Evolutionary conservation across 2,329 filamentous ascomycete genomes (phyloP).

Genomic region (Polytolypa hystricis): DNA sequence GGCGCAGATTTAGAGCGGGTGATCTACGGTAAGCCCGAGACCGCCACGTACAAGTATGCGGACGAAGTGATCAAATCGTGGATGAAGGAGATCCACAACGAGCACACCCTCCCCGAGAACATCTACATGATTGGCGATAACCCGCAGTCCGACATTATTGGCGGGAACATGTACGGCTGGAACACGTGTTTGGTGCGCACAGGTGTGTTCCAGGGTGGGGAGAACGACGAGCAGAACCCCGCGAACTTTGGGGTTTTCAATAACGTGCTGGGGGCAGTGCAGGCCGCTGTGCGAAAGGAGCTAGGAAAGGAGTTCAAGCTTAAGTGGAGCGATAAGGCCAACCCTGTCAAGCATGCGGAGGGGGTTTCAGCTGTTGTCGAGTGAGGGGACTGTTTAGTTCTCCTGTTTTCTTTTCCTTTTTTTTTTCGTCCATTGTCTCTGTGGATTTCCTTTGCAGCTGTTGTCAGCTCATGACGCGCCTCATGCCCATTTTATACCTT

Average conservation of each 20-base stretch:
- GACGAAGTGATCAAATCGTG: conserved; percentile 61
- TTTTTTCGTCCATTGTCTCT: too few relatives aligned
- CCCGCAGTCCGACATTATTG: conserved; percentile 61
- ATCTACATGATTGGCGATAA: conserved; percentile 72
- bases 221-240: conserved; percentile 65
- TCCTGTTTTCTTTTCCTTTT: too few relatives aligned
- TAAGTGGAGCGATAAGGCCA: conserved; percentile 59
- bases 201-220: conserved; percentile 66
- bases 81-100: conserved; percentile 67
- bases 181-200: conserved; percentile 70
- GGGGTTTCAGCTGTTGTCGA: conserved; percentile 45
- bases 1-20: conserved; percentile 63
- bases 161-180: conserved; percentile 73
- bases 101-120: conserved; percentile 56
- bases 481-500: too few relatives aligned
- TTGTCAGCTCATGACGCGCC: too few relatives aligned
- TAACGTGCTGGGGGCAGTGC: conserved; percentile 61
- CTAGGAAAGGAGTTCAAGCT: conserved; percentile 64
- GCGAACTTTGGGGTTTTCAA: conserved; percentile 66
- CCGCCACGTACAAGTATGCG: conserved; percentile 68
- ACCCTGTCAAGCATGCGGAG: conserved; percentile 50
- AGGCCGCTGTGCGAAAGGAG: conserved; percentile 56
- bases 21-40: conserved; percentile 64
- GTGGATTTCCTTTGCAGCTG: too few relatives aligned
- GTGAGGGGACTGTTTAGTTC: too few relatives aligned